Percentiles rank a stretch among this genome's conserved stretches.
phyloP scores from a whole-genome alignment of 2,329 filamentous ascomycete species.

The Exutisphaerella laricina region DNA sequence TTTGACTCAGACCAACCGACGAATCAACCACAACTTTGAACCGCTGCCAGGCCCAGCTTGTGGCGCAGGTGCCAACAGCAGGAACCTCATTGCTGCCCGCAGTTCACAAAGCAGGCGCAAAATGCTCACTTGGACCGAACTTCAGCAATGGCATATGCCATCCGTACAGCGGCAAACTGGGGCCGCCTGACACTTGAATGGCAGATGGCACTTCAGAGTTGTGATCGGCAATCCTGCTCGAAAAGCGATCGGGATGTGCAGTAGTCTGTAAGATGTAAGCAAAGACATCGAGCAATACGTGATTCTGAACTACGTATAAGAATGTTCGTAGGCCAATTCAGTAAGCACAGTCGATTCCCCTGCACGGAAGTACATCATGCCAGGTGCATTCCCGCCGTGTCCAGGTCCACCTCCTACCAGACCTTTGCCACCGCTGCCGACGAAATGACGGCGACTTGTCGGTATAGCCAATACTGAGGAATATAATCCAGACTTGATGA shows the following conservation, averaged over 20 bases:
- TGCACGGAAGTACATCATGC: too few relatives aligned
- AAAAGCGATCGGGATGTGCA: neutral
- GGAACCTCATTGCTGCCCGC: constrained; percentile 2
- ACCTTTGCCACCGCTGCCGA: constrained; percentile 14
- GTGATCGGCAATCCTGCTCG: neutral
- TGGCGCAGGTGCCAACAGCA: neutral
- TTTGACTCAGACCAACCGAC: too few relatives aligned
- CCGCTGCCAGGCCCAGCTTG: neutral
- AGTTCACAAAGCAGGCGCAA: neutral
- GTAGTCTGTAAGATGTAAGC: too few relatives aligned
- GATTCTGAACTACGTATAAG: too few relatives aligned
- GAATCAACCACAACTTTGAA: constrained; percentile 2
- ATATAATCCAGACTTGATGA: constrained; percentile 1
- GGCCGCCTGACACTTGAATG: too few relatives aligned
- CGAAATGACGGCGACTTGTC: constrained; percentile 2
- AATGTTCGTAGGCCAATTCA: too few relatives aligned
- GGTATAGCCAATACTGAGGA: neutral
- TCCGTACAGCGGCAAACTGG: neutral
- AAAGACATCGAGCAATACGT: too few relatives aligned
- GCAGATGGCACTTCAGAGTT: neutral
- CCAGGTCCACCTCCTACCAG: constrained; percentile 18
- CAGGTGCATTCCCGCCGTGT: constrained; percentile 12
- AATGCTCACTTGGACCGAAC: neutral
- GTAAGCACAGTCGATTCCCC: too few relatives aligned
- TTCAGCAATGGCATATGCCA: neutral